Conservation (phyloP, 805 yeast genomes). For the Grigorovia transvaalensis region DNA sequence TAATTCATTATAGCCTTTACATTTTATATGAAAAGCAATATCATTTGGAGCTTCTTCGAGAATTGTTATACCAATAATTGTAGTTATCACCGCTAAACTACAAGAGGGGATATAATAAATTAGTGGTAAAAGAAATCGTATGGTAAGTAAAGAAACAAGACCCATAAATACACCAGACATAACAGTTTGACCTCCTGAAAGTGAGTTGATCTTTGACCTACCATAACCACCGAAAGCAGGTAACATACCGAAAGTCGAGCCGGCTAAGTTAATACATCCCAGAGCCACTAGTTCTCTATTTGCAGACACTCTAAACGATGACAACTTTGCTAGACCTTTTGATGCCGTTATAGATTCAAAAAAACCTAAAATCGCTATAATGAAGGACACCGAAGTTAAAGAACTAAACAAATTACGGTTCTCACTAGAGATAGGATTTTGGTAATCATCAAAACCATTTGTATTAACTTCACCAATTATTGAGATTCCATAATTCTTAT, state of each 20-base stretch:
- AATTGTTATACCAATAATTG: conserved; percentile 64
- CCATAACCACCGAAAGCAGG: conserved; percentile 97
- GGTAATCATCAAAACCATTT: conserved; percentile 35
- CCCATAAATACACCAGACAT: conserved; percentile 80
- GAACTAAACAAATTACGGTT: conserved; percentile 41
- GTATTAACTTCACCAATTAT: conserved; percentile 60
- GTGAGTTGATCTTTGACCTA: conserved; percentile 76
- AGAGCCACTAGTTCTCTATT: conserved; percentile 87
- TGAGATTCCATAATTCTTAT: conserved; percentile 42
- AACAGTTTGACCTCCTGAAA: conserved; percentile 81
- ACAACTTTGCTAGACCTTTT: conserved; percentile 69
- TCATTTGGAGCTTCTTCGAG: conserved; percentile 82
- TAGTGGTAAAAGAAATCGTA: conserved; percentile 46
- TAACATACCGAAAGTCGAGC: conserved; percentile 52
- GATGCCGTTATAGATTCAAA: conserved; percentile 91
- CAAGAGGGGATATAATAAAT: conserved; percentile 72
- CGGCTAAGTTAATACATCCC: conserved; percentile 62
- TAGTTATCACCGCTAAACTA: conserved; percentile 68
- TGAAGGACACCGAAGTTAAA: conserved; percentile 57
- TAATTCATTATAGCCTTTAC: conserved; percentile 71
- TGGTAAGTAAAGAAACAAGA: conserved; percentile 54
- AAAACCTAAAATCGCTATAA: conserved; percentile 79
- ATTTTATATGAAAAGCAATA: conserved; percentile 56
- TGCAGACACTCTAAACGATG: conserved; percentile 55
- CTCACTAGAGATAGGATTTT: conserved; percentile 46